Conservation (phyloP, 2,329 filamentous ascomycete species). For the Aspergillus candidus region DNA sequence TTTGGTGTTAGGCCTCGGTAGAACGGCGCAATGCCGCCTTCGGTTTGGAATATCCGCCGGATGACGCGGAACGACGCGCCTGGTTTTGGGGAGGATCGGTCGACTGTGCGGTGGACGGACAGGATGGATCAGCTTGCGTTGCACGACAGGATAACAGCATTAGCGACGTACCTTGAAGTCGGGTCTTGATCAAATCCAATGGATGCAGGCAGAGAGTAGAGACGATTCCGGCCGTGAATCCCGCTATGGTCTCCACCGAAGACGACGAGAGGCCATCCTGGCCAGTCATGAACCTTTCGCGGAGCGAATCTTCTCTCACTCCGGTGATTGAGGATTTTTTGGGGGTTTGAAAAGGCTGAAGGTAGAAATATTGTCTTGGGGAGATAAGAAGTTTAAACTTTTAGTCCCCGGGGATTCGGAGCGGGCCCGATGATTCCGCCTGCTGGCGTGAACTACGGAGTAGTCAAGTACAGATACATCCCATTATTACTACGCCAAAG, state of each 20-base stretch:
- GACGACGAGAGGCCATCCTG: conserved; percentile 63
- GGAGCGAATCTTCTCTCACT: background rate
- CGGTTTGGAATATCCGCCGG: conserved; percentile 47
- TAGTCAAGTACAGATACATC: no score
- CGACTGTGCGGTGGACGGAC: conserved; percentile 42
- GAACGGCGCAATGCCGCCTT: conserved; percentile 60
- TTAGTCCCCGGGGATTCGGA: no score
- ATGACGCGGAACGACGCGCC: conserved; percentile 51
- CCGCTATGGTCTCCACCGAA: conserved; percentile 79
- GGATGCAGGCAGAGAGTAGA: conserved; percentile 86
- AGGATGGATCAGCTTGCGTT: conserved; percentile 15
- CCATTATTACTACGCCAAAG: no score
- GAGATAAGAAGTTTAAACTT: background rate
- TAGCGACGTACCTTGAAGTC: conserved; percentile 67
- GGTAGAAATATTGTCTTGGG: background rate
- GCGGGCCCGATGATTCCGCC: no score
- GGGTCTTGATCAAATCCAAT: conserved; percentile 92
- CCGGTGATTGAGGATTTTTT: background rate
- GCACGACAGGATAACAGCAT: background rate
- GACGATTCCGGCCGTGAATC: conserved; percentile 79
- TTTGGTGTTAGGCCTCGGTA: conserved; percentile 91
- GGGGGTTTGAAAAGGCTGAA: background rate
- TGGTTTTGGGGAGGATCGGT: conserved; percentile 44
- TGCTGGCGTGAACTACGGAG: no score
- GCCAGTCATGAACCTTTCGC: conserved; percentile 36